These are phyloP conservation scores for Lactarius quietus DNA, from an alignment of 768 basidiomycete genomes.

Conservation along the genomic window DNA sequence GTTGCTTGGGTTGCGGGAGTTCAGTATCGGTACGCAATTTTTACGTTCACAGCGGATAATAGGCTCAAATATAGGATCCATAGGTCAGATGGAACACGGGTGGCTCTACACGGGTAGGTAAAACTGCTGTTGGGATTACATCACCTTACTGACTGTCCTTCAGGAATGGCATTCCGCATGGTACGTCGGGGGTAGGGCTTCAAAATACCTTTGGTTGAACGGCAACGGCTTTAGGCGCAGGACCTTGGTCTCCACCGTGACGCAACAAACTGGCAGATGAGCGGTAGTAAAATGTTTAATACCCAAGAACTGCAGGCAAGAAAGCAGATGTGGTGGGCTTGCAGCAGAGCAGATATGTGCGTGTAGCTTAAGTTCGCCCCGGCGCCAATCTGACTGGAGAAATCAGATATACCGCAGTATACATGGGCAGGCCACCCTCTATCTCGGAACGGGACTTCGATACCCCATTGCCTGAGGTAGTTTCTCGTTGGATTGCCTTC, in stretches of 20 bases:
- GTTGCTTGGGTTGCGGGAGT: conserved; percentile 77
- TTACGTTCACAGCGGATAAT: not conserved
- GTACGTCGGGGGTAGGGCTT: conserved; percentile 34
- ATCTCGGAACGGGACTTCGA: conserved; percentile 71
- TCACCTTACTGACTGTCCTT: conserved; percentile 1
- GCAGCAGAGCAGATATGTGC: conserved; percentile 66
- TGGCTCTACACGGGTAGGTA: conserved; percentile 74
- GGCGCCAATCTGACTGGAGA: conserved; percentile 10
- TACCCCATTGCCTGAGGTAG: conserved; percentile 53
- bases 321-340: conserved; percentile 79
- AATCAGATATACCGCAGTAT: conserved; percentile 63
- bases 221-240: conserved; percentile 48
- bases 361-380: conserved; percentile 24
- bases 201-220: conserved; percentile 5
- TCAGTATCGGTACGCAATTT: conserved; percentile 62
- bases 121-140: not conserved
- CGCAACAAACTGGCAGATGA: conserved; percentile 67
- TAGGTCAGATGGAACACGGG: conserved; percentile 71
- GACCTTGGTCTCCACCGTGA: conserved; percentile 81
- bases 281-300: conserved; percentile 58
- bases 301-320: conserved; percentile 61
- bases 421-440: conserved; percentile 69
- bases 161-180: conserved; percentile 75
- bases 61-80: not conserved
- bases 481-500: conserved; percentile 1